These are phyloP conservation scores for Eucalyptus rudis DNA, from an alignment of 345 rosid species.

Conservation along the genomic window DNA sequence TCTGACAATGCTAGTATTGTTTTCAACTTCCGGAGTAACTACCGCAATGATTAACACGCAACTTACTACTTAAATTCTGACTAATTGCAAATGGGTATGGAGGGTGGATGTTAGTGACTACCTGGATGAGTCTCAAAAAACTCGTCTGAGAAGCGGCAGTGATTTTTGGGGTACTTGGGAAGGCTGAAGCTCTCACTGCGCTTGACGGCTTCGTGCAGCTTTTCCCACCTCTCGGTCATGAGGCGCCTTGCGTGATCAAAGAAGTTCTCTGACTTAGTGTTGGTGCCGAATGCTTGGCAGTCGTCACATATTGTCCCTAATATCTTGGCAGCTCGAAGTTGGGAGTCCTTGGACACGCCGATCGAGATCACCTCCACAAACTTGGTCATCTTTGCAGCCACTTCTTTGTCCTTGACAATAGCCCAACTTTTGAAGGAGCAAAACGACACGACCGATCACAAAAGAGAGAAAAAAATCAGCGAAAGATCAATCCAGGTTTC, in stretches of 20 bases:
- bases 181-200: slow-evolving; percentile 26
- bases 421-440: slow-evolving; percentile 49
- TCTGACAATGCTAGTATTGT: not conserved
- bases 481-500: not conserved
- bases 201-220: slow-evolving; percentile 33
- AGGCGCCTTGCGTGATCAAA: slow-evolving; percentile 30
- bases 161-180: slow-evolving; percentile 35
- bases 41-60: not conserved
- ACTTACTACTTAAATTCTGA: not conserved
- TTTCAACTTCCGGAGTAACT: not conserved
- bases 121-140: slow-evolving; percentile 42
- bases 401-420: slow-evolving; percentile 49
- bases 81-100: not conserved
- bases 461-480: not conserved
- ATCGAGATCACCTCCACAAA: slow-evolving; percentile 48
- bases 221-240: slow-evolving; percentile 63
- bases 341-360: slow-evolving; percentile 83
- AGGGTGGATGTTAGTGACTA: slow-evolving; percentile 1
- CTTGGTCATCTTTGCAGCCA: slow-evolving; percentile 55
- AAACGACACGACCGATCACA: not conserved
- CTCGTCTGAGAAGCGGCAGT: slow-evolving; percentile 48
- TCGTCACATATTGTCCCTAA: slow-evolving; percentile 29
- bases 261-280: slow-evolving; percentile 25
- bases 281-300: not conserved
- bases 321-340: slow-evolving; percentile 68